Percentiles rank a stretch among this genome's conserved stretches.
These are phyloP conservation scores for Aspergillus sparsus DNA, from an alignment of 495 filamentous ascomycete genomes.

Conservation along the genomic window DNA sequence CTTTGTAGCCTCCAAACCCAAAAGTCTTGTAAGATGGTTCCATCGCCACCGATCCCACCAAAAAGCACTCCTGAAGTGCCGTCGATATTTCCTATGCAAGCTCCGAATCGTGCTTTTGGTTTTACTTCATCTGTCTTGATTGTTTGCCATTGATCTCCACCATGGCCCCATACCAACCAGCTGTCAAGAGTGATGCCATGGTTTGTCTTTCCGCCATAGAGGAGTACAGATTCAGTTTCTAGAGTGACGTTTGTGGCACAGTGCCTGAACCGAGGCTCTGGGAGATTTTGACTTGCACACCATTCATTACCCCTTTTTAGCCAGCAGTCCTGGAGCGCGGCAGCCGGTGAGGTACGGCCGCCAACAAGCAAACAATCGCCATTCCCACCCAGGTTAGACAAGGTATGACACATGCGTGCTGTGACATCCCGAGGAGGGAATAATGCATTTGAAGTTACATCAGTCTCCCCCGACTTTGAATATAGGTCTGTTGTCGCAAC, in stretches of 20 bases:
- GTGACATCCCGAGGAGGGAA: conserved; percentile 44
- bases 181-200: conserved; percentile 55
- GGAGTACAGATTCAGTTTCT: conserved; percentile 48
- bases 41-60: conserved; percentile 66
- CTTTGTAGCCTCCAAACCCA: conserved; percentile 56
- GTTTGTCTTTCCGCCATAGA: conserved; percentile 71
- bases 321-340: conserved; percentile 72
- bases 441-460: conserved; percentile 16
- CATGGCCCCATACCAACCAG: conserved; percentile 65
- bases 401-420: conserved; percentile 74
- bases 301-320: conserved; percentile 59
- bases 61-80: conserved; percentile 56
- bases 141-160: conserved; percentile 50
- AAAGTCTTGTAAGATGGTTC: conserved; percentile 56
- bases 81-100: conserved; percentile 45
- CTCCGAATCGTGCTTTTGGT: conserved; percentile 63
- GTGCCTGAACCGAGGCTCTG: conserved; percentile 70
- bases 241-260: conserved; percentile 56
- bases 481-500: conserved; percentile 64
- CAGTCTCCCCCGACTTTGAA: conserved; percentile 24
- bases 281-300: conserved; percentile 62
- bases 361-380: conserved; percentile 66
- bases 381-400: conserved; percentile 55
- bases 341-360: conserved; percentile 72
- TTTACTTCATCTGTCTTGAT: conserved; percentile 39